Conservation (phyloP, 2,329 filamentous ascomycete species). For the Fusarium lyarnte region DNA sequence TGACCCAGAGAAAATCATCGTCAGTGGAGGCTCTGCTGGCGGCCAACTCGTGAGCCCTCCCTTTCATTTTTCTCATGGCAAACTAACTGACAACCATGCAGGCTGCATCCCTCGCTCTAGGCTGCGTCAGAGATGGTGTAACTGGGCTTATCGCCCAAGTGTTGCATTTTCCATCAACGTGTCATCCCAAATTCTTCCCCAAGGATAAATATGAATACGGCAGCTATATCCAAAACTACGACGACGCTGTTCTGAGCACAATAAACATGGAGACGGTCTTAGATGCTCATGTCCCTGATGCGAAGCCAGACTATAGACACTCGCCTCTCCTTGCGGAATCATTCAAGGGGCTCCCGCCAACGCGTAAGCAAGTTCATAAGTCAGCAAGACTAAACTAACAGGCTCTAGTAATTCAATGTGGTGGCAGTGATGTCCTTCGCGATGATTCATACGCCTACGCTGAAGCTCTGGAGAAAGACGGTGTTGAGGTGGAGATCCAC, state of each 20-base stretch:
- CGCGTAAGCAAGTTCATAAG: slow-evolving; percentile 1
- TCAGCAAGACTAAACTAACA: accelerated
- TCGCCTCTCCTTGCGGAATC: slow-evolving; percentile 37
- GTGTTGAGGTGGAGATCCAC: slow-evolving; percentile 25
- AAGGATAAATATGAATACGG: slow-evolving; percentile 36
- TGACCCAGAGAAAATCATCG: slow-evolving; percentile 32
- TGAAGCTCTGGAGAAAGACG: slow-evolving; percentile 20
- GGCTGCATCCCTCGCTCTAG: slow-evolving; percentile 31
- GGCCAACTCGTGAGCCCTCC: slow-evolving; percentile 22
- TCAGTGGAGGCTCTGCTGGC: slow-evolving; percentile 37
- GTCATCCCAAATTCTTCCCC: slow-evolving; percentile 40
- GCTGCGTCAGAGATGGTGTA: slow-evolving; percentile 12
- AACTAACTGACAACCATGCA: background rate
- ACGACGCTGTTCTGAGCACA: slow-evolving; percentile 13
- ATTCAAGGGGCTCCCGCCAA: slow-evolving; percentile 19
- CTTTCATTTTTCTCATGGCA: background rate
- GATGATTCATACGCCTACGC: slow-evolving; percentile 37
- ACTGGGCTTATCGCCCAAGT: slow-evolving; percentile 37
- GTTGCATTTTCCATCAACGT: slow-evolving; percentile 29
- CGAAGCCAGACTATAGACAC: slow-evolving; percentile 24
- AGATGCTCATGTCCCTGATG: slow-evolving; percentile 18
- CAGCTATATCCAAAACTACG: slow-evolving; percentile 35
- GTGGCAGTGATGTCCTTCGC: slow-evolving; percentile 29
- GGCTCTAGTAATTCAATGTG: slow-evolving; percentile 30
- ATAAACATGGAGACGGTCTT: slow-evolving; percentile 12